A percentile compares a stretch with the other conserved stretches of the same genome.
Conservation (phyloP, 2,329 filamentous ascomycete species). For the Rachicladosporium sp. region DNA sequence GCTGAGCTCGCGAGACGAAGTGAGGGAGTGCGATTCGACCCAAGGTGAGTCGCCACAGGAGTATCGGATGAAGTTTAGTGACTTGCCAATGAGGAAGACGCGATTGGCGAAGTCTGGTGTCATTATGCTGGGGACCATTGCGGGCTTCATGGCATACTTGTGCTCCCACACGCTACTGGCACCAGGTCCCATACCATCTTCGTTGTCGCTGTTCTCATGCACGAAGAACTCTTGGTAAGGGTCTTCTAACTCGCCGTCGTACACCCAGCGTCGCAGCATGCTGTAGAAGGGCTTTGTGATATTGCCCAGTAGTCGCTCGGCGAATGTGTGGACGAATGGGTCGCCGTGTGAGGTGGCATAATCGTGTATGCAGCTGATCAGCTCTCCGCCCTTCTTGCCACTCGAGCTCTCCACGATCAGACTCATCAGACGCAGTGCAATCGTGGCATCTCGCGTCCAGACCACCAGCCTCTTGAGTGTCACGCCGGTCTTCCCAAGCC, state of each 20-base stretch:
- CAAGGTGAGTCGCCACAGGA: constrained; percentile 87
- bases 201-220: constrained; percentile 56
- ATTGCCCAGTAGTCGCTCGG: constrained; percentile 72
- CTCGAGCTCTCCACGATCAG: constrained; percentile 86
- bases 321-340: constrained; percentile 85
- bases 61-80: constrained; percentile 93
- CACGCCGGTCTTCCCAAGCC: constrained; percentile 75
- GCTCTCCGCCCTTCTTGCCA: constrained; percentile 73
- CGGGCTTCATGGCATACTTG: constrained; percentile 76
- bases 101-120: constrained; percentile 90
- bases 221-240: constrained; percentile 95
- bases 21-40: constrained; percentile 92
- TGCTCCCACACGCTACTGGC: constrained; percentile 95
- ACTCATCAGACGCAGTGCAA: constrained; percentile 87
- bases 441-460: constrained; percentile 94
- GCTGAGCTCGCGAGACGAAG: constrained; percentile 76
- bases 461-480: constrained; percentile 92
- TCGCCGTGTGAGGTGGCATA: constrained; percentile 92
- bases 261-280: constrained; percentile 93
- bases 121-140: constrained; percentile 87
- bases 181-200: constrained; percentile 33
- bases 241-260: constrained; percentile 94
- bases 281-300: constrained; percentile 94
- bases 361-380: constrained; percentile 85
- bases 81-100: constrained; percentile 94